These are phyloP conservation scores for Coleophoma crateriformis DNA, from an alignment of 2,329 filamentous ascomycete species.

Conservation along the genomic window DNA sequence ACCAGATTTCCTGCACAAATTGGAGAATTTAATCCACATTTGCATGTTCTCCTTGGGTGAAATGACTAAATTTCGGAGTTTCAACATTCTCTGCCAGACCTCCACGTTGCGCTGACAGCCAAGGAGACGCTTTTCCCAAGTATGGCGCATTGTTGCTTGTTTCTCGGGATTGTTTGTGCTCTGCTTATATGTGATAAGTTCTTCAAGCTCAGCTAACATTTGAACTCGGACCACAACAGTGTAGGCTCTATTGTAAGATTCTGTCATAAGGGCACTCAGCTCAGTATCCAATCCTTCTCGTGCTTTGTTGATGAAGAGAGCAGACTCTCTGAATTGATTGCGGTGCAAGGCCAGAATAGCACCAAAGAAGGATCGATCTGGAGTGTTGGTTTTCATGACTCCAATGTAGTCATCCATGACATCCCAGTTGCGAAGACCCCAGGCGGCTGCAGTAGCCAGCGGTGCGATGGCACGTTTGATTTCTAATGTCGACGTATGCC, in stretches of 20 bases:
- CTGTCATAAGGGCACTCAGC: slow-evolving; percentile 90
- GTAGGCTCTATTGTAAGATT: slow-evolving; percentile 97
- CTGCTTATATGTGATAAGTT: slow-evolving; percentile 97
- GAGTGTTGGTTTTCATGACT: slow-evolving; percentile 90
- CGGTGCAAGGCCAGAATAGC: slow-evolving; percentile 92
- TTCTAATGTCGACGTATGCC: slow-evolving; percentile 83
- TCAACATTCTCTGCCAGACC: slow-evolving; percentile 97
- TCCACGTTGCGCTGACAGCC: slow-evolving; percentile 97
- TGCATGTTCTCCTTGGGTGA: slow-evolving; percentile 89
- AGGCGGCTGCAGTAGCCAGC: slow-evolving; percentile 89
- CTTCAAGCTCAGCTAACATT: slow-evolving; percentile 97
- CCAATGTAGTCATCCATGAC: slow-evolving; percentile 96
- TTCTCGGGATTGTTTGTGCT: slow-evolving; percentile 73
- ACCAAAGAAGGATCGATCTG: slow-evolving; percentile 95
- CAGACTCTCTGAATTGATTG: slow-evolving; percentile 89
- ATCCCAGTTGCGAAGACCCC: slow-evolving; percentile 95
- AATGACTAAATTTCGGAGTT: slow-evolving; percentile 87
- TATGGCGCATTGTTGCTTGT: slow-evolving; percentile 83
- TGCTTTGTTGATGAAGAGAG: slow-evolving; percentile 84
- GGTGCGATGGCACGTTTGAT: slow-evolving; percentile 88
- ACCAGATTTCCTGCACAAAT: slow-evolving; percentile 93
- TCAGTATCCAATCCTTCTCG: slow-evolving; percentile 93
- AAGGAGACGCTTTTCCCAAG: slow-evolving; percentile 92
- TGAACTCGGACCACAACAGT: slow-evolving; percentile 97
- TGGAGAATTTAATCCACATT: slow-evolving; percentile 99